A percentile compares a stretch with the other conserved stretches of the same genome.
Conservation (phyloP, 225 moss, liverwort and hornwort species). For the Asterella californica region DNA sequence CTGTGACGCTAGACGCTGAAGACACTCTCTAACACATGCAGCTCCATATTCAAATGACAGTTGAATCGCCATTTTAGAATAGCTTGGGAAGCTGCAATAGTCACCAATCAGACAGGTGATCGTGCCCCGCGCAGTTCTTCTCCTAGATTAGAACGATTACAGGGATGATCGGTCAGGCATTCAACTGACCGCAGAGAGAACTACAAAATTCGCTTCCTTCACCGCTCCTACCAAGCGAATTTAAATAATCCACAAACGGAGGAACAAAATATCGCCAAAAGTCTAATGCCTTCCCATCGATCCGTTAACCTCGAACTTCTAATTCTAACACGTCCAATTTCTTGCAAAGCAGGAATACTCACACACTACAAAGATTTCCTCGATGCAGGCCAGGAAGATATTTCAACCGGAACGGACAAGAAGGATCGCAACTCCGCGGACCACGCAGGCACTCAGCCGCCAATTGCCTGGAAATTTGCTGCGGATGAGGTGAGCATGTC, state of each 20-base stretch:
- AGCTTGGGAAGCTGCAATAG: neutral
- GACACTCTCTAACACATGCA: neutral
- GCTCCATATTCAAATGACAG: neutral
- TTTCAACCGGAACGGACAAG: neutral
- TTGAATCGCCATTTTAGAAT: neutral
- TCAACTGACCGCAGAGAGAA: neutral
- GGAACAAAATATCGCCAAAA: neutral
- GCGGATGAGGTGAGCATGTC: neutral
- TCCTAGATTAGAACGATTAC: neutral
- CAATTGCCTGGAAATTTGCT: neutral
- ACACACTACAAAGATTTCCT: neutral
- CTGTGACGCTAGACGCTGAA: neutral
- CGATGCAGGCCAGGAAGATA: neutral
- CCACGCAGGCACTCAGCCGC: neutral
- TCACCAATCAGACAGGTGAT: neutral
- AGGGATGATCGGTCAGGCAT: neutral
- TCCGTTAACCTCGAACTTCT: neutral
- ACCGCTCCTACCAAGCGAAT: neutral
- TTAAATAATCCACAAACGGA: neutral
- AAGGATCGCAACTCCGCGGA: conserved; percentile 5
- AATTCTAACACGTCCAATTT: neutral
- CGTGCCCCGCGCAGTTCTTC: neutral
- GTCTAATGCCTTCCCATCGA: neutral
- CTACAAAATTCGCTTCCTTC: neutral
- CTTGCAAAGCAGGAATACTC: neutral